Evolutionary conservation across 2,329 filamentous ascomycete genomes (phyloP), one percentile per base, ranked within the genome.

Genomic region (Fusarium tricinctum): DNA sequence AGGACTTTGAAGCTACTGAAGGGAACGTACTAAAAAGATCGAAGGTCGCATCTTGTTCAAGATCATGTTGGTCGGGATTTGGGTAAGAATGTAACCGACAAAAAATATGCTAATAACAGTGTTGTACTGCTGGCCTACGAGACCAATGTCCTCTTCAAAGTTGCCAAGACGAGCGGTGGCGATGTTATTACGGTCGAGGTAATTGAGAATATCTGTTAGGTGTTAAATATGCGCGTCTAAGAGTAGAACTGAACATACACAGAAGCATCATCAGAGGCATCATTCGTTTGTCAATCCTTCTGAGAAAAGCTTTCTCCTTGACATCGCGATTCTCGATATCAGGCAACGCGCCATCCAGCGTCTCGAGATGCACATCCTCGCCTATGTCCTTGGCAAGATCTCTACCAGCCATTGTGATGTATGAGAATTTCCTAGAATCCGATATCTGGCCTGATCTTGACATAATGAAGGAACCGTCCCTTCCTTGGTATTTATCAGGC

Each of bases 1-100:
- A 8, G 6, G 3, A 20, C 5, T 8, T 3, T 3, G 4, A 4
- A 26, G 9, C 12, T 6, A 50, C 32, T 10, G 44, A 10, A 20
- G 23, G 10, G 8, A 23, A 13, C 61, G 7, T 22, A 57, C 51
- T 42, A 19, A 80, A 79, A 10, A 85, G 76, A 70, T 85, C 83
- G 28, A 84, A 58, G 7, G 80, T 81, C 6, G 83, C 83, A 83
- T 80, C 71, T 84, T 84, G 70, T 85, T 85, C n/a, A 86, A 71
- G 40, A 85, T 78, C 50, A 85, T 69, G 52, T 86, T 86, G 2
- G 83, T 84, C 0, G 84, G 84, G 10, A 86, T 80, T 69, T 85
- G 83, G 78, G 85, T 84, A 32, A 85, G 72, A 17, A 85, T 75
- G 63, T 85, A 85, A 8, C 80, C 83, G 14, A 85, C 82, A 53